A percentile compares a stretch with the other conserved stretches of the same genome.
Evolutionary conservation across 2,329 filamentous ascomycete genomes (phyloP).

Genomic region (Triangularia setosa): DNA sequence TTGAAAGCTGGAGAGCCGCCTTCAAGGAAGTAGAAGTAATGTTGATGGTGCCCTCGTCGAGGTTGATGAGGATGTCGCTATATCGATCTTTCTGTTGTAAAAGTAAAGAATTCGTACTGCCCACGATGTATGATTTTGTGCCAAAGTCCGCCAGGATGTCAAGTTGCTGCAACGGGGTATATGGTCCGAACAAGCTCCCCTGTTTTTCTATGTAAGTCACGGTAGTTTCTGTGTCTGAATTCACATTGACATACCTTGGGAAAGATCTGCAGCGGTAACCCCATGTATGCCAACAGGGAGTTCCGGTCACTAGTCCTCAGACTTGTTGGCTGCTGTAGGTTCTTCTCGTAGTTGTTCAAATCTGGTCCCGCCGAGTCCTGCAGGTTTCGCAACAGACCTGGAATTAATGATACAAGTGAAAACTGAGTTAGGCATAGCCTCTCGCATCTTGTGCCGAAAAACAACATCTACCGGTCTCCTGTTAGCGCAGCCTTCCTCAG

Average conservation of each 20-base stretch:
- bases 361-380: slow-evolving; percentile 95
- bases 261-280: slow-evolving; percentile 89
- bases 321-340: slow-evolving; percentile 71
- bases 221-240: slow-evolving; percentile 7
- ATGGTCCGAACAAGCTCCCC: slow-evolving; percentile 93
- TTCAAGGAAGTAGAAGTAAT: slow-evolving; percentile 78
- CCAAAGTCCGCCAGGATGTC: slow-evolving; percentile 89
- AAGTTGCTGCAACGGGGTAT: slow-evolving; percentile 92
- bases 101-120: slow-evolving; percentile 91
- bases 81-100: slow-evolving; percentile 94
- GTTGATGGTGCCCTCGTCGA: slow-evolving; percentile 83
- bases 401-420: slow-evolving; percentile 90
- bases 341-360: slow-evolving; percentile 76
- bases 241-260: slow-evolving; percentile 60
- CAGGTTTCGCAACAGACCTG: slow-evolving; percentile 84
- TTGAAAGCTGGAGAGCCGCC: slow-evolving; percentile 71
- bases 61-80: slow-evolving; percentile 92
- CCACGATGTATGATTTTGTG: slow-evolving; percentile 96
- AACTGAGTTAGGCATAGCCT: slow-evolving; percentile 98
- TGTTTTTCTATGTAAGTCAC: slow-evolving; percentile 33
- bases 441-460: slow-evolving; percentile 96
- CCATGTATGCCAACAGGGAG: slow-evolving; percentile 91
- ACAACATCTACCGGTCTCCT: slow-evolving; percentile 70
- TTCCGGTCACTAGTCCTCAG: slow-evolving; percentile 86
- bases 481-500: neutral